Percentiles rank a stretch among this genome's conserved stretches.
These are phyloP conservation scores for Aspergillus carlsbadensis DNA, from an alignment of 495 filamentous ascomycete genomes.

Conservation along the genomic window DNA sequence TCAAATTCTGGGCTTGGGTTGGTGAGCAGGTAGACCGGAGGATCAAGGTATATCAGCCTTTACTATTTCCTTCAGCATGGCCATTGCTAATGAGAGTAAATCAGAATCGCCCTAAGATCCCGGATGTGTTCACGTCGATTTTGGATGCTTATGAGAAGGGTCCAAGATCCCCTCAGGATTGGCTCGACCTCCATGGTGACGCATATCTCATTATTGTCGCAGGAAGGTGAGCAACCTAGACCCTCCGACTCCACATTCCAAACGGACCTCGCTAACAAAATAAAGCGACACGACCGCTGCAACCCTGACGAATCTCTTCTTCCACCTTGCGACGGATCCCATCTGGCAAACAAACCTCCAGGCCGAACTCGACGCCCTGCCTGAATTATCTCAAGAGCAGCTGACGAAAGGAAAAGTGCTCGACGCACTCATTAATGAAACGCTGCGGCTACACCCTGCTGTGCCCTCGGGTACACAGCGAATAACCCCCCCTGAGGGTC, in stretches of 20 bases:
- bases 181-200: constrained; percentile 31
- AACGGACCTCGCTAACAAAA: not conserved
- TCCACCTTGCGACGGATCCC: not conserved
- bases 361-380: not conserved
- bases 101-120: constrained; percentile 23
- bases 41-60: constrained; percentile 23
- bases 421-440: constrained; percentile 1
- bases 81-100: not conserved
- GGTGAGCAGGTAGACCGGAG: constrained; percentile 20
- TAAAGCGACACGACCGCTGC: constrained; percentile 6
- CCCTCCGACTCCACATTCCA: not conserved
- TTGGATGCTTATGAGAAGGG: constrained; percentile 29
- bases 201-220: constrained; percentile 36
- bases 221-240: constrained; percentile 40
- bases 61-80: no score
- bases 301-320: not conserved
- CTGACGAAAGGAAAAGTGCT: not conserved
- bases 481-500: not conserved
- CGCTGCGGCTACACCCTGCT: constrained; percentile 1
- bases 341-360: not conserved
- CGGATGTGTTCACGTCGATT: constrained; percentile 35
- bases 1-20: constrained; percentile 26
- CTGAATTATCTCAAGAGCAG: not conserved
- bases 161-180: constrained; percentile 23
- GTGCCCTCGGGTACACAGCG: constrained; percentile 1